Base-by-base conservation (phyloP, 495 filamentous ascomycete species). In the Sordaria brevicollis region DNA sequence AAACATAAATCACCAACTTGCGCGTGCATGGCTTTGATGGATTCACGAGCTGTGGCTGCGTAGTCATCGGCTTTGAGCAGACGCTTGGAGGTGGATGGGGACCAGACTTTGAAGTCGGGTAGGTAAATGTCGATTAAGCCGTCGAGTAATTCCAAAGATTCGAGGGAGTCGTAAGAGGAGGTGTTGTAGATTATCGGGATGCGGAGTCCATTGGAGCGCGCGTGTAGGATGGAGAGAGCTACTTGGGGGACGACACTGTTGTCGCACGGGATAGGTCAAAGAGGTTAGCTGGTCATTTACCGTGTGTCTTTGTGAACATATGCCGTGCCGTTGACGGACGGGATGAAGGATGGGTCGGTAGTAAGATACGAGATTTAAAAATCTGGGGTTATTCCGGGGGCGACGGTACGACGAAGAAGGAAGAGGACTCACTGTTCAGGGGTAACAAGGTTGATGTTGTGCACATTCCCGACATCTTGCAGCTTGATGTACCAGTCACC, bases 391-490 rank as follows among this genome's bases (percentile, higher is more conserved):
- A 29, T 68, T 25, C 33, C 25, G 29, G 67, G 19, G 37, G 37
- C 17, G 11, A 37, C n/a, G n/a, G n/a, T n/a, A 29, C 29, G 2
- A 25, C 11, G 39, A 82, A 65, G 38, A n/a, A 37, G 17, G n/a
- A 7, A 77, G n/a, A 25, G 25, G 13, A 66, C 71, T 65, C 39
- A 70, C 68, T 92, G 90, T 76, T 92, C 90, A 0, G 90, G 90
- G 2, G 89, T 92, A 57, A 92, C 84, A 8, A 92, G 84, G 75
- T 95, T 93, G 81, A 93, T 92, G 73, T 93, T 95, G 79, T 93
- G 90, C 4, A 90, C 89, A 10, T 83, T 79, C 5, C 91, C 91
- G 3, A 91, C 81, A 1, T 90, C 83, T 73, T 93, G 90, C 19
- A 95, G 81, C 77, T 92, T 93, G 41, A 94, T 69, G 75, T 88